Base-by-base conservation (phyloP, 495 filamentous ascomycete genomes). In the Darksidea phi region DNA sequence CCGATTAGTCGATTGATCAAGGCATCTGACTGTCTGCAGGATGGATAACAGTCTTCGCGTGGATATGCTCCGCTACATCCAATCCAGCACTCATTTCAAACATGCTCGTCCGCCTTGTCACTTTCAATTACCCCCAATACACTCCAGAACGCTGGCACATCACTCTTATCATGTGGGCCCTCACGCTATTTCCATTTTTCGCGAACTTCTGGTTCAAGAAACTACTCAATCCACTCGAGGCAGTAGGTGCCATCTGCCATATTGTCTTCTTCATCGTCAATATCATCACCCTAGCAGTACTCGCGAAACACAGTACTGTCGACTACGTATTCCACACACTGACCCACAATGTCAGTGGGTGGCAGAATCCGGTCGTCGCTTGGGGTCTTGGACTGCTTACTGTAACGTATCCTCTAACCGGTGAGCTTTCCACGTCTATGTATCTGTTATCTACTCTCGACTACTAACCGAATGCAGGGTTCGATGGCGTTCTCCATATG, bases 401-500 rank as follows among this genome's bases (percentile, higher is more conserved):
- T 7, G 57, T 61, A 1, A 61, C 52, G 5, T 62, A 55, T 46
- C 61, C 57, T 20, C 37, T 68, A 5, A 55, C 54, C 37, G 66
- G 61, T 68, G 48, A 51, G 60, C 6, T 11, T 57, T 34, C 42
- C 12, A 20, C 18, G 45, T 45, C 42, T 45, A 1, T 42, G 6
- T 21, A 38, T 53, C 15, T 21, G 23, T 24, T 15, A 41, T 15
- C 13, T 15, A 8, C 37, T 37, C 5, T 43, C 23, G 51, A 23
- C 15, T 6, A 13, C 32, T 52, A 47, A 62, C 42, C 18, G 6
- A 12, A 28, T 23, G 12, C 21, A 67, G 60, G 67, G 15, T 69
- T 59, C 37, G 64, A 70, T 42, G 64, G 64, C 23, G 67, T 64
- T 7, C 50, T 67, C 36, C 67, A 67, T 51, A 64, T 70, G 67